Evolutionary conservation across 305 asterid genomes (phyloP), one percentile per base, ranked within the genome.

Genomic region (Fraxinus platypoda): DNA sequence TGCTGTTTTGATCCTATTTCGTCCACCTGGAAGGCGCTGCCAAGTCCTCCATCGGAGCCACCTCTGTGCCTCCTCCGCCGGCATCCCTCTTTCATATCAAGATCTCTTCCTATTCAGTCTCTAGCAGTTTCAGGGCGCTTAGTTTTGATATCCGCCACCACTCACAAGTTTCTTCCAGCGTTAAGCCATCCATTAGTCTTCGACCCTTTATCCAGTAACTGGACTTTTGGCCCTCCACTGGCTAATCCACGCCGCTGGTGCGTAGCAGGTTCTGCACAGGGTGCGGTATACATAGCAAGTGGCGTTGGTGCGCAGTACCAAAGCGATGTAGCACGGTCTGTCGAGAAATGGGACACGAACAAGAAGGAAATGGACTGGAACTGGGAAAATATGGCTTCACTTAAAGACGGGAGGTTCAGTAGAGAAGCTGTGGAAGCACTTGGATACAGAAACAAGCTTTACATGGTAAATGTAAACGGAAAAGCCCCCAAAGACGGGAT

Each of bases 241-340:
- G 7, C 81, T n/a, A 41, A 86, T 17, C 96, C 98, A 0, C 88
- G 96, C 6, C 87, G 97, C 15, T 92, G 97, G 98, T 94, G 98
- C 62, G 89, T 82, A 35, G 41, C 93, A 0, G 93, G 94, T 2
- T 82, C 89, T 1, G 78, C 85, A 0, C 62, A 62, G 5, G 88
- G 90, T 1, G 21, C 78, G 0, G 80, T 92, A 26, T 94, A 94
- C 71, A 88, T 92, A 9, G 90, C 92, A 12, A 91, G 96, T 31
- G 98, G 97, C 11, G 70, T 73, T 3, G 95, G 96, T 0, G 85
- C 91, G 2, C 66, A 23, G 8, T 91, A 88, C 83, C 37, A 85
- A 2, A 37, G 86, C 4, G 91, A 92, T 4, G 92, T 94, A 23
- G 98, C 95, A 0, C 78, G 90, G 83, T 86, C 92, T 8, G 77